Base-by-base conservation (phyloP, 371 early-diverging fungal genomes). In the Mortierella sp. region DNA sequence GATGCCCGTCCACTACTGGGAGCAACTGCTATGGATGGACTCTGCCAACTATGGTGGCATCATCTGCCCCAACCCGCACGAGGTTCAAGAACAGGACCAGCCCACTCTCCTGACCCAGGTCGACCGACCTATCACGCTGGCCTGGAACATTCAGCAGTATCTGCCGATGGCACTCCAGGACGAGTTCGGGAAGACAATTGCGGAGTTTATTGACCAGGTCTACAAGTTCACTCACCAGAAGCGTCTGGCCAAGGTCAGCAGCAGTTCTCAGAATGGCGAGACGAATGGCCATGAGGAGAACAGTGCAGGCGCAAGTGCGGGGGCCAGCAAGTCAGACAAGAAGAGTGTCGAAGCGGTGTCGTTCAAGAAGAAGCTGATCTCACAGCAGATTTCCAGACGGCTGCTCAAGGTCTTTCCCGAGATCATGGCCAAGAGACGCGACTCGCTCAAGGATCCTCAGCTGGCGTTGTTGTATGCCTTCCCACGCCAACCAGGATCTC, bases 11-110 rank as follows among this genome's bases (percentile, higher is more conserved):
- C 80, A 91, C 75, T 95, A 93, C 77, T 98, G 97, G 97, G 91
- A 93, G 55, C 90, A 94, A n/a, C 74, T 97, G 72, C 71, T 97
- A 27, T 99, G 99, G 99, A 96, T 98, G 96, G 97, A 98, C 83
- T 90, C 92, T 68, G 92, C 92, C 82, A 99, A 99, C 87, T 96
- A 92, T 88, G 98, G 96, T 35, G 97, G 98, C 6, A 88, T 97
- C 43, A 84, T 82, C 48, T 72, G 81, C 58, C 65, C 76, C 0
- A 81, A 83, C 56, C 81, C 85, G 4, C 56, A 72, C 35, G 79
- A 80, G 41, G 72, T 79, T 44, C 87, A 88, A 79, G 89, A 85
- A 41, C 77, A 88, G 16, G 79, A 87, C 14, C 63, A 82, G 27
- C 65, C 78, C 2, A 82, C 60, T 35, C 63, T 78, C 29, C 79